Evolutionary conservation across 129 eudicot genomes (phyloP), one percentile per base, ranked within the genome.

Genomic region (Artemisia argyi): DNA sequence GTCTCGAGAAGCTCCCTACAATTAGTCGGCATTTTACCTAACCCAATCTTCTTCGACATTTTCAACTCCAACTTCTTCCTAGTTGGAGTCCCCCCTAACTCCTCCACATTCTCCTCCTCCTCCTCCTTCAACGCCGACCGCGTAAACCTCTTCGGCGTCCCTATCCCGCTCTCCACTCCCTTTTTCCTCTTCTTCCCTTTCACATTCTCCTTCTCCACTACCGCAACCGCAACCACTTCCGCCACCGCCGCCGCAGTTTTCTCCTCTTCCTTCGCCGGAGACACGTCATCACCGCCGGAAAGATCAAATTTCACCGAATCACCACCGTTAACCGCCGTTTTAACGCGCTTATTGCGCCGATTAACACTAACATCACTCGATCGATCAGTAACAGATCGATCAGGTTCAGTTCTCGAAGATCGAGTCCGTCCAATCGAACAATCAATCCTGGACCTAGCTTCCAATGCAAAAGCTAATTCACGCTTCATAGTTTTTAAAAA

Each of bases 1-100:
- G 99, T 90, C 83, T 84, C 96, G 2, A 95, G 78, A 71, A 95
- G 99, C 83, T 85, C 95, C 74, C 79, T 81, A 56, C 80, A 85
- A 11, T 83, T 95, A 0, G 83, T 82, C 9, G 93, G 93, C 70
- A 74, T 75, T 58, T 71, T 86, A 19, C 61, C 81, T 57, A 86
- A 17, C 35, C 70, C 83, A 56, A 88, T 81, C 74, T 86, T 84
- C 80, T 89, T 85, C 44, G 86, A 79, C 87, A 81, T 79, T 75
- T 86, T 79, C 86, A 84, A 18, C 73, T 85, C 98, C 80, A 79
- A 22, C 51, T 82, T 82, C 83, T 62, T 85, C 79, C 68, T 82
- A 3, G 56, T 70, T 5, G 82, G 77, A 44, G 83, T 76, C 76
- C 68, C 85, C 76, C 68, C 85, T 62, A 71, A 49, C 24, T 58